These are phyloP conservation scores for Mycena polygramma DNA, from an alignment of 768 basidiomycete species.

Conservation along the genomic window DNA sequence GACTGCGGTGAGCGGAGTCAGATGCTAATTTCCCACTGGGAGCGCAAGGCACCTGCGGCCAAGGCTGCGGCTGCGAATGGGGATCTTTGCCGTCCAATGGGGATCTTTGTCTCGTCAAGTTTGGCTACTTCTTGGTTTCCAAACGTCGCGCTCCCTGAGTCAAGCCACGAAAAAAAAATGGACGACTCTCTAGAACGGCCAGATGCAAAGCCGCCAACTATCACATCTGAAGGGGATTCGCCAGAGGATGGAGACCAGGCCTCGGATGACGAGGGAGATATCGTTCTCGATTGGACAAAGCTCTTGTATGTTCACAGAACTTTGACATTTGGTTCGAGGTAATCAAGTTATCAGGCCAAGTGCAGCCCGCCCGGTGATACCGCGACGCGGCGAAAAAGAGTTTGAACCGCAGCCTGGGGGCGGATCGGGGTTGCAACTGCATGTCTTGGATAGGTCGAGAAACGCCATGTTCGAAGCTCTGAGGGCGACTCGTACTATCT, in stretches of 20 bases:
- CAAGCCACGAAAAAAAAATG: slow-evolving; percentile 52
- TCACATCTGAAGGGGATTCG: slow-evolving; percentile 43
- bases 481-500: slow-evolving; percentile 77
- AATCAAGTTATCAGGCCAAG: slow-evolving; percentile 49
- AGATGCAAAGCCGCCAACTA: slow-evolving; percentile 46
- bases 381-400: slow-evolving; percentile 97
- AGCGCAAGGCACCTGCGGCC: too few species aligned
- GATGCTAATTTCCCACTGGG: too few species aligned
- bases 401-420: slow-evolving; percentile 84
- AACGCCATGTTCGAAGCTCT: slow-evolving; percentile 91
- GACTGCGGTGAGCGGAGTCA: too few species aligned
- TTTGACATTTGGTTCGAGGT: slow-evolving; percentile 12
- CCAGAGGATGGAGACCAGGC: slow-evolving; percentile 59
- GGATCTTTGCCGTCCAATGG: too few species aligned
- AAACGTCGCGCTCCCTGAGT: slow-evolving; percentile 25
- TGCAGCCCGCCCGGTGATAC: slow-evolving; percentile 78
- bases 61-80: too few species aligned
- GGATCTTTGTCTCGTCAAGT: not conserved
- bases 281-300: slow-evolving; percentile 86
- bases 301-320: slow-evolving; percentile 61
- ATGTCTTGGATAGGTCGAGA: slow-evolving; percentile 84
- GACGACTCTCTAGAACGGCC: slow-evolving; percentile 72
- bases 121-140: not conserved
- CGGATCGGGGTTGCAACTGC: slow-evolving; percentile 83
- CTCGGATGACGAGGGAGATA: slow-evolving; percentile 82